Conservation (phyloP, 495 filamentous ascomycete genomes). For the Thermochaetoides thermophila region DNA sequence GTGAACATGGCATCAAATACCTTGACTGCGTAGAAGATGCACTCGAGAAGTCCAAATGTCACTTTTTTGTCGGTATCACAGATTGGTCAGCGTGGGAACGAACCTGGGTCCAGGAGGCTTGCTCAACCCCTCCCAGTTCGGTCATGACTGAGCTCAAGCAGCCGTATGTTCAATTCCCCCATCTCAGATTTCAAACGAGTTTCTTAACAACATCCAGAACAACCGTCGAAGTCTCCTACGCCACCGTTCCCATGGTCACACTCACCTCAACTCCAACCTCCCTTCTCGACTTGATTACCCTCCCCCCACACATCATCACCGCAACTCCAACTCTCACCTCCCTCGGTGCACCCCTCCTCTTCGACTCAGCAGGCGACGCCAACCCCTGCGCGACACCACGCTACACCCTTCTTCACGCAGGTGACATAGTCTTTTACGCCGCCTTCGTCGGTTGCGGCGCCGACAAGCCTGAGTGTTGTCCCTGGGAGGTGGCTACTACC, state of each 20-base stretch:
- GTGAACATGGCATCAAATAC: conserved; percentile 11
- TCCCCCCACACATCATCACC: too few species aligned
- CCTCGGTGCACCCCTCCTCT: conserved; percentile 6
- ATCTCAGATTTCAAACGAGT: too few species aligned
- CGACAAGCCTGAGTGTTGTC: conserved; percentile 13
- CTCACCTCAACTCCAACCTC: too few species aligned
- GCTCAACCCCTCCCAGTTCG: conserved; percentile 8
- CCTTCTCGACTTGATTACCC: too few species aligned
- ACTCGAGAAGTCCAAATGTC: conserved; percentile 12
- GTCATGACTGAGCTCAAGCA: conserved; percentile 10
- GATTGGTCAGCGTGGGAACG: conserved; percentile 13
- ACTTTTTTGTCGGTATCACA: conserved; percentile 3
- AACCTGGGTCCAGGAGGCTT: conserved; percentile 8
- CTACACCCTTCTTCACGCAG: conserved; percentile 13
- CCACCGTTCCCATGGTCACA: neutral
- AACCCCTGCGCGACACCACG: conserved; percentile 3
- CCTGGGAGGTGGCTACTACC: conserved; percentile 8
- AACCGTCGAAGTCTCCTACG: conserved; percentile 5
- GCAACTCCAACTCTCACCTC: conserved; percentile 3
- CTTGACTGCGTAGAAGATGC: conserved; percentile 13
- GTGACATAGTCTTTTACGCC: conserved; percentile 10
- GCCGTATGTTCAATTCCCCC: conserved; percentile 2
- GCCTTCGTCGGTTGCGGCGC: conserved; percentile 12
- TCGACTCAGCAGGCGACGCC: conserved; percentile 9
- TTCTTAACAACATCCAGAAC: conserved; percentile 2